A percentile compares a stretch with the other conserved stretches of the same genome.
Conservation (phyloP, 441 rosid genomes). For the Erodium texanum region DNA sequence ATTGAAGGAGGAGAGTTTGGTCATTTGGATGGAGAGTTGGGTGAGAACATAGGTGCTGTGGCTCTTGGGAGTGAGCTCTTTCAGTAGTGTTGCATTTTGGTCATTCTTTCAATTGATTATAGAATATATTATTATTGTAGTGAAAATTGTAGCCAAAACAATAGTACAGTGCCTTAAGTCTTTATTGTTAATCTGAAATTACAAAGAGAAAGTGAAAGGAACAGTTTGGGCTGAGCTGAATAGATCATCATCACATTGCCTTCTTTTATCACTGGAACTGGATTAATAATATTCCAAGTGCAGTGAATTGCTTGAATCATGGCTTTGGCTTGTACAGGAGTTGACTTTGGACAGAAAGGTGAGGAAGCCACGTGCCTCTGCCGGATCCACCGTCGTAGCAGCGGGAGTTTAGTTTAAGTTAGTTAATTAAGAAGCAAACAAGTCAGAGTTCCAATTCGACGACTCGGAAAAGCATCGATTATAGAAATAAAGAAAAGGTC, state of each 20-base stretch:
- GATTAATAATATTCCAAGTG: no score
- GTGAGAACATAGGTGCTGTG: conserved; percentile 34
- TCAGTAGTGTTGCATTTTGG: conserved; percentile 5
- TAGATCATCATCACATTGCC: no score
- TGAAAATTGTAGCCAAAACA: background rate
- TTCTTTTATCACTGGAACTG: no score
- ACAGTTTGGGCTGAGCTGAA: no score
- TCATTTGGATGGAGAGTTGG: conserved; percentile 18
- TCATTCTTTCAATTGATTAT: conserved; percentile 25
- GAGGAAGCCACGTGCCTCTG: background rate
- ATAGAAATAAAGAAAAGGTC: background rate
- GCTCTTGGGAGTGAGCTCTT: conserved; percentile 46
- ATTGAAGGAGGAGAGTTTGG: conserved; percentile 28
- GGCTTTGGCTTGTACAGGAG: background rate
- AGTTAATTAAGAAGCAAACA: background rate
- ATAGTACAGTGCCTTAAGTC: background rate
- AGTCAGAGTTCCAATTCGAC: background rate
- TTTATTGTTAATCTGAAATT: background rate
- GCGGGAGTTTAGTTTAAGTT: background rate
- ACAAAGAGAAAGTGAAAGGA: background rate
- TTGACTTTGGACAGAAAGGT: background rate
- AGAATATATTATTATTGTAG: background rate
- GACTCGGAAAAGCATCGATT: no score
- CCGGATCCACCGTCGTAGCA: no score
- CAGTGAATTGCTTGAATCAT: background rate